Base-by-base conservation (phyloP, 2,329 filamentous ascomycete genomes). In the Xylariaceae sp. region DNA sequence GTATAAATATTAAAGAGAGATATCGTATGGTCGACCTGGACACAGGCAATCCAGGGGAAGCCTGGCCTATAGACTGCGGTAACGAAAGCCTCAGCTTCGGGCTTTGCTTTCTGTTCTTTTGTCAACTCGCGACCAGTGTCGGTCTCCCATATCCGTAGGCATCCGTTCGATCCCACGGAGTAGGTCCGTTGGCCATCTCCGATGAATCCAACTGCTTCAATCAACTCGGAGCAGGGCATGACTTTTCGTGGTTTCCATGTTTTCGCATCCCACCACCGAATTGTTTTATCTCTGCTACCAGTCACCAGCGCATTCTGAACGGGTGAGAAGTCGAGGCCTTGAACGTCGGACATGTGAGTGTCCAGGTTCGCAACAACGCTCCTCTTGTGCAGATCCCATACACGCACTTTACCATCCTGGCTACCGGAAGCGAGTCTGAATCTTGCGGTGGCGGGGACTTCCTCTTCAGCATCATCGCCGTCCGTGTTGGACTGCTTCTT, bases 321-420 rank as follows among this genome's bases (percentile, higher is more conserved):
- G 0, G 85, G 74, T 4, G 89, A 94, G 73, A 89, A 99, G 67
- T 94, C 89, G 53, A 99, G 73, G 55, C 86, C 87, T 66, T 92
- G 87, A n/a, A 99, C 90, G 65, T 97, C 90, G 8, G 94, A 97
- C 18, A 96, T 92, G 72, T 99, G 95, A 0, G 92, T 94, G 62
- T 97, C 92, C 37, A 96, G 79, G 15, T 87, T 86, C 17, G 90
- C 89, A 18, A 90, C 80, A 60, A 87, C 87, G 64, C 84, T 89
- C 58, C 90, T 84, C 76, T 90, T 95, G 74, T 92, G 86, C 59
- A 99, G 76, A 75, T 97, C 90, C 90, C 92, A 99, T 18, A 99
- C 83, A 17, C 90, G 83, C 56, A 99, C 83, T 70, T 93, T 95
- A 37, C 94, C 94, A 72, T 97, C 93, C 73, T 99, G 95, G 62